phyloP scores from a whole-genome alignment of 208 protist genomes.

The Crithidia expoeki region DNA sequence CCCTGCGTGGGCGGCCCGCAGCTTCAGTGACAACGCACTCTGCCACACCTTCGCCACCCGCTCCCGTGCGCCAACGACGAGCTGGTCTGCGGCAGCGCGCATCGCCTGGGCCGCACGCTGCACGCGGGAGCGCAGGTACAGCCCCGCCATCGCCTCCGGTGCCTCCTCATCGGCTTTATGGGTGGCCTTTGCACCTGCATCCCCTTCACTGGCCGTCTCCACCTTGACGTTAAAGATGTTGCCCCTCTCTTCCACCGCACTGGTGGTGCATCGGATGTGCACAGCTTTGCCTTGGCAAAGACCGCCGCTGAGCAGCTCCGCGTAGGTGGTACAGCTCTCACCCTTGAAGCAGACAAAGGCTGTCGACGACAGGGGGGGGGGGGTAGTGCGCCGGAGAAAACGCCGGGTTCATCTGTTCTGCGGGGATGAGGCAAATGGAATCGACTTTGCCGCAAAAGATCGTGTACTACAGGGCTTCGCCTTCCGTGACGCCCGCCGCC shows the following conservation, averaged over 20 bases:
- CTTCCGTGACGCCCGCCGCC: background rate
- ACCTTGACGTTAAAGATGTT: background rate
- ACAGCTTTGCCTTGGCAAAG: constrained; percentile 19
- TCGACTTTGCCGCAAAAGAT: constrained; percentile 4
- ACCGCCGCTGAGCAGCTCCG: constrained; percentile 17
- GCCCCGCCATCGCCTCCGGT: constrained; percentile 2
- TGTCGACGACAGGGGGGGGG: background rate
- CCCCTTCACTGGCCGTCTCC: background rate
- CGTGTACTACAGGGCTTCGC: constrained; percentile 16
- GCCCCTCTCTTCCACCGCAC: background rate
- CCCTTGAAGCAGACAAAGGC: constrained; percentile 22
- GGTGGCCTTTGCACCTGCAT: background rate
- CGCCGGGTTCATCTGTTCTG: background rate
- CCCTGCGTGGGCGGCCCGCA: background rate
- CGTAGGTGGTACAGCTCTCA: constrained; percentile 14
- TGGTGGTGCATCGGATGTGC: constrained; percentile 2
- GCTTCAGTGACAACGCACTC: background rate
- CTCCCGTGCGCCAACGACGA: background rate
- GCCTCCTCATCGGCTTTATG: background rate
- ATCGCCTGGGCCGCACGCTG: constrained; percentile 1
- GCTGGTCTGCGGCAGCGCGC: background rate
- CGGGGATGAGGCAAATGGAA: constrained; percentile 1
- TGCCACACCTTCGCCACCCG: background rate
- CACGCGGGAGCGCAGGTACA: constrained; percentile 3
- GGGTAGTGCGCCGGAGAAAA: background rate